A percentile compares a stretch with the other conserved stretches of the same genome.
Evolutionary conservation across 768 basidiomycete species (phyloP).

Genomic region (Pluteus cervinus): DNA sequence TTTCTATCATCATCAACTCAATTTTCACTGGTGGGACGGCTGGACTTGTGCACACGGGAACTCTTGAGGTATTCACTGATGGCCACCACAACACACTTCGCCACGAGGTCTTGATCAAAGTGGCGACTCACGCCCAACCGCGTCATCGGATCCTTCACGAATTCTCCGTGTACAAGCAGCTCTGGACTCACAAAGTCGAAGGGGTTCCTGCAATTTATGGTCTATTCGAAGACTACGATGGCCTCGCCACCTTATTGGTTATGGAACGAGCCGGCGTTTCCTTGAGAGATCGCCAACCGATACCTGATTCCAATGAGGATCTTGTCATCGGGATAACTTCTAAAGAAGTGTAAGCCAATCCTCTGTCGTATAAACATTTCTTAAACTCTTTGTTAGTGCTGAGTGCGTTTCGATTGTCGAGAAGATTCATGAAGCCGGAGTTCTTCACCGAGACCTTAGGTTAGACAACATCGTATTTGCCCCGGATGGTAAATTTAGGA

Average conservation of each 20-base stretch:
- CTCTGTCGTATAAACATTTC: neutral
- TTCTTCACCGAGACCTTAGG: no score
- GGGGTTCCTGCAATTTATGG: neutral
- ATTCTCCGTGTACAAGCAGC: neutral
- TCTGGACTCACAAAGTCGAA: neutral
- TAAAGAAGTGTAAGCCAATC: no score
- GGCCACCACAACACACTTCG: neutral
- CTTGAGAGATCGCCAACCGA: neutral
- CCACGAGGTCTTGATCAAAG: neutral
- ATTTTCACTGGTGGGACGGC: no score
- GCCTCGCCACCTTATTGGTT: neutral
- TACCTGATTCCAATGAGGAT: no score
- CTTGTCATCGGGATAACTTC: no score
- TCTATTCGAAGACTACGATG: neutral
- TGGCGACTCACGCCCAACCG: neutral
- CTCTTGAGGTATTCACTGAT: conserved; percentile 3
- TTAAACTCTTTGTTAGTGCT: no score
- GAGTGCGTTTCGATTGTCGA: no score
- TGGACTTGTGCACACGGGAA: no score
- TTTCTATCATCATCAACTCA: no score
- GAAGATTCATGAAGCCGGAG: no score
- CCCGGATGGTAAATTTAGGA: no score
- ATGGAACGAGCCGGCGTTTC: conserved; percentile 1
- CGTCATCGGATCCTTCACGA: neutral
- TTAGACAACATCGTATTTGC: no score